phyloP scores from a whole-genome alignment of 805 yeast species.

The Vanderwaltozyma yarrowii region DNA sequence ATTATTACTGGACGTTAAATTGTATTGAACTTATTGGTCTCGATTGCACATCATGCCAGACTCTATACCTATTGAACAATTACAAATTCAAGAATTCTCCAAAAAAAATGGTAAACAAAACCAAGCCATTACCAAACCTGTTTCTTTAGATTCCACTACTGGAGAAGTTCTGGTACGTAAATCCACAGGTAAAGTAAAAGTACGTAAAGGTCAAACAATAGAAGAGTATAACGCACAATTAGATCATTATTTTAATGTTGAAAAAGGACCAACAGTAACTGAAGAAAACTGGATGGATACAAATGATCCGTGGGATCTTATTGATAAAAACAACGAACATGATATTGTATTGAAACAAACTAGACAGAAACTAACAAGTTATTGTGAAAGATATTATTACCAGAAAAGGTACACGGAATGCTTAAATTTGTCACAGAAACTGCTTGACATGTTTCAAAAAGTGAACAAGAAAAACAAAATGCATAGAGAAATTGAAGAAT shows the following conservation, averaged over 20 bases:
- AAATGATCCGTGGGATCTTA: slow-evolving; percentile 1
- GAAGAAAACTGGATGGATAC: slow-evolving; percentile 27
- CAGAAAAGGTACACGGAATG: slow-evolving; percentile 43
- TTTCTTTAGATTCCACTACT: slow-evolving; percentile 18
- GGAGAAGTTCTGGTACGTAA: slow-evolving; percentile 38
- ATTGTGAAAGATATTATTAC: slow-evolving; percentile 56
- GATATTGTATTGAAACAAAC: slow-evolving; percentile 39
- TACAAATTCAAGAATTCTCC: not conserved
- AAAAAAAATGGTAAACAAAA: slow-evolving; percentile 4
- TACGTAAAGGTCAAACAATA: slow-evolving; percentile 61
- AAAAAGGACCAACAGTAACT: slow-evolving; percentile 49
- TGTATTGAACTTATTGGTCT: too few species aligned
- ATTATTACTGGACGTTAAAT: too few species aligned
- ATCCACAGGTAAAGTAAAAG: slow-evolving; percentile 37
- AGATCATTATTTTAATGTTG: slow-evolving; percentile 33
- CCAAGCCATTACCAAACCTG: slow-evolving; percentile 18
- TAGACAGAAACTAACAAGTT: slow-evolving; percentile 44
- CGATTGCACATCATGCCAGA: too few species aligned
- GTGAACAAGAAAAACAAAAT: slow-evolving; percentile 33
- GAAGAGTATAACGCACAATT: slow-evolving; percentile 51
- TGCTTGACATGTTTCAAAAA: slow-evolving; percentile 26
- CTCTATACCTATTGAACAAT: too few species aligned
- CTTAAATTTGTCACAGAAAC: slow-evolving; percentile 32
- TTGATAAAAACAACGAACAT: slow-evolving; percentile 5
- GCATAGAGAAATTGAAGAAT: slow-evolving; percentile 42